Evolutionary conservation across 139 green algal species (phyloP).

Genomic region (Ostreobium quekettii): DNA sequence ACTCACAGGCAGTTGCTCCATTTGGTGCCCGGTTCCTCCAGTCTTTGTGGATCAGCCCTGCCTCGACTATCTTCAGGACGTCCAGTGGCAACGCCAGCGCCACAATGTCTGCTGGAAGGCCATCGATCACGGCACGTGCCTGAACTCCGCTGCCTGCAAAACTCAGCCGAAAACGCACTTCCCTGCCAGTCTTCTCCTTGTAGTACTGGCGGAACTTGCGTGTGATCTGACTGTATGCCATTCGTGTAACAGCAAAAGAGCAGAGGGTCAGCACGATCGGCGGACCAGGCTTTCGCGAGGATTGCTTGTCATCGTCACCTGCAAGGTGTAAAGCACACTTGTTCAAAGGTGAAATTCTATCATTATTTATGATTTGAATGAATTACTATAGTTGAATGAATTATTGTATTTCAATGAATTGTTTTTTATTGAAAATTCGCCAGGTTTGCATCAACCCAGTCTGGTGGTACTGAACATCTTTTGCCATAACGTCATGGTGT

Average conservation of each 20-base stretch:
- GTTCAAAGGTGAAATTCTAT: too few relatives aligned
- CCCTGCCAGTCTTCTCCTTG: conserved; percentile 27
- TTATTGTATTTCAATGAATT: too few relatives aligned
- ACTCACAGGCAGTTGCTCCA: conserved; percentile 36
- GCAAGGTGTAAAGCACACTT: too few relatives aligned
- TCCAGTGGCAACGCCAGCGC: conserved; percentile 74
- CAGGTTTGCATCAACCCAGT: too few relatives aligned
- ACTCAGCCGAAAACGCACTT: conserved; percentile 56
- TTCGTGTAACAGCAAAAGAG: conserved; percentile 64
- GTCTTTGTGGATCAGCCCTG: conserved; percentile 45
- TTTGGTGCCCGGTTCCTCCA: conserved; percentile 38
- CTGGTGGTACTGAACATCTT: too few relatives aligned
- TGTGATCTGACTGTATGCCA: conserved; percentile 17
- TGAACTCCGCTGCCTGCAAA: conserved; percentile 66
- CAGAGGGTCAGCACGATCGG: conserved; percentile 56
- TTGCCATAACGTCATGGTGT: too few relatives aligned
- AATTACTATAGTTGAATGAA: too few relatives aligned
- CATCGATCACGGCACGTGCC: conserved; percentile 68
- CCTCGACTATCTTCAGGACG: conserved; percentile 58
- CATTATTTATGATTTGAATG: too few relatives aligned
- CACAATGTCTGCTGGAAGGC: conserved; percentile 66
- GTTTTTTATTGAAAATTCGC: too few relatives aligned
- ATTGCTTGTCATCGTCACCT: background rate
- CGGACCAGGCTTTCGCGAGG: conserved; percentile 11
- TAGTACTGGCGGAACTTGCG: conserved; percentile 51